Percentiles rank a stretch among this genome's conserved stretches.
Evolutionary conservation across 805 yeast species (phyloP).

Genomic region (Komagataella ulmi): DNA sequence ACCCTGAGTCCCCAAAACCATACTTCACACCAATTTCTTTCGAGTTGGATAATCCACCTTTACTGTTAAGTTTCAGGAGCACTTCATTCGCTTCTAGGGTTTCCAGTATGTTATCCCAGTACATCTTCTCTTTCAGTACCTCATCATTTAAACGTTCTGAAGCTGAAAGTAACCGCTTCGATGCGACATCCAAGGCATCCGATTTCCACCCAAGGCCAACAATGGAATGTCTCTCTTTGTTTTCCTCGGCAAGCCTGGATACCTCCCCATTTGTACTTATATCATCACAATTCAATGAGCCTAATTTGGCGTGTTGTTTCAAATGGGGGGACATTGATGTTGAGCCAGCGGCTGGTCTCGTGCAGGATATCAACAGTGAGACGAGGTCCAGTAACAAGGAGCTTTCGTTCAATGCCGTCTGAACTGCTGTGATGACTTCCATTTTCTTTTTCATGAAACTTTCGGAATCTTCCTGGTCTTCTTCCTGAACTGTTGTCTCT

Average conservation of each 20-base stretch:
- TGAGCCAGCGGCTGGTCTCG: conserved; percentile 75
- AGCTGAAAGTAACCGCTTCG: conserved; percentile 35
- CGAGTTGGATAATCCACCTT: conserved; percentile 34
- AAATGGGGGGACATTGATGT: conserved; percentile 82
- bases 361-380: conserved; percentile 66
- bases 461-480: conserved; percentile 4
- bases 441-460: conserved; percentile 35
- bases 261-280: conserved; percentile 14
- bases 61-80: conserved; percentile 52
- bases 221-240: conserved; percentile 12
- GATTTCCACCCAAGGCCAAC: conserved; percentile 79
- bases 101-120: conserved; percentile 44
- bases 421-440: conserved; percentile 38
- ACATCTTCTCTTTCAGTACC: conserved; percentile 44
- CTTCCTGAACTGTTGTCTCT: conserved; percentile 4
- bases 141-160: conserved; percentile 38
- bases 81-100: conserved; percentile 41
- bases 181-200: conserved; percentile 47
- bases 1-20: conserved; percentile 88
- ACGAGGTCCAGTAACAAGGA: conserved; percentile 81
- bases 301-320: conserved; percentile 60
- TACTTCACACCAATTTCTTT: conserved; percentile 67
- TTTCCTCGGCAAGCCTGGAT: conserved; percentile 7
- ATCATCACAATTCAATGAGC: conserved; percentile 48
- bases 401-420: conserved; percentile 74